Base-by-base conservation (phyloP, 2,329 filamentous ascomycete species). In the Neocucurbitaria cava region DNA sequence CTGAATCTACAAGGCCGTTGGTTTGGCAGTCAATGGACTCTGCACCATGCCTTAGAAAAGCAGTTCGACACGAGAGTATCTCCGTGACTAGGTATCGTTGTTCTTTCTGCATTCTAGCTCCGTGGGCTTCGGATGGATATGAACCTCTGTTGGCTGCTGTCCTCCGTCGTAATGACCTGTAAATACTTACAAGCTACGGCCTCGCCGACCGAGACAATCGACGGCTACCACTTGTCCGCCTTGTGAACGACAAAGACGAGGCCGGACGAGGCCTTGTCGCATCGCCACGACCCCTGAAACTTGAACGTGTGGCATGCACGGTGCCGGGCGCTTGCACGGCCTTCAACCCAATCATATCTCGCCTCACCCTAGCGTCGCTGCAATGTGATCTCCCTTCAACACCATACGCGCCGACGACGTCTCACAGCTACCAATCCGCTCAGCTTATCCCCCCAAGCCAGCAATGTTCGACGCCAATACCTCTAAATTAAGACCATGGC, bases 371-470 rank as follows among this genome's bases (percentile, higher is more conserved):
- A 59, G 57, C 62, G 42, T 40, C 17, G 52, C 64, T 73, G 71
- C 71, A 74, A 33, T 55, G 66, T 69, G 62, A 67, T 69, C 58
- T 64, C 58, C 56, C 49, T 62, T 68, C 62, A 68, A 63, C 64
- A 68, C 58, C 61, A 64, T 68, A 75, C 67, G 66, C 72, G 72
- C 71, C 71, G 48, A 60, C 62, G 36, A 55, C 48, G 54, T 54
- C 56, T 47, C 49, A 55, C 49, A 31, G 52, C 60, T 64, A 52
- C 71, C 71, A 74, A 75, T 75, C 61, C 65, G 54, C 58, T 59
- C 54, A 52, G 49, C 52, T 54, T 54, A 58, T 56, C 38, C 24
- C 42, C 48, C 68, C 69, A 73, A 72, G 70, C 46, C 54, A 52
- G 56, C 54, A 47, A 43, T 54, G 46, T 51, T 66, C 59, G 57